Conservation (phyloP, 2,329 filamentous ascomycete species). For the Aspergillus carbonarius region DNA sequence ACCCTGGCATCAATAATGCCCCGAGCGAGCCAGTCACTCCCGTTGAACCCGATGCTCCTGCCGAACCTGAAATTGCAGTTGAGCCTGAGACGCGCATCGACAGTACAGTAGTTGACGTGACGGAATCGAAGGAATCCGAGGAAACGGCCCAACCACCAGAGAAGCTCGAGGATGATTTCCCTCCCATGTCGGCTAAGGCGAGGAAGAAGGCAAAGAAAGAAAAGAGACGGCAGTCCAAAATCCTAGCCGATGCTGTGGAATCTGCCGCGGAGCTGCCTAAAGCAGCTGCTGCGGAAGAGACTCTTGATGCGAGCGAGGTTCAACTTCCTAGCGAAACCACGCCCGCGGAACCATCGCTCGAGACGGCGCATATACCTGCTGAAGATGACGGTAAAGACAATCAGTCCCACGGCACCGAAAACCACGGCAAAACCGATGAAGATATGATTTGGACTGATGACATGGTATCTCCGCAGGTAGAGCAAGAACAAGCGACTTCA, state of each 20-base stretch:
- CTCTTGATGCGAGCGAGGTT: conserved; percentile 18
- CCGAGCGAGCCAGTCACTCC: neutral
- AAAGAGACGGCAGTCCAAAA: conserved; percentile 38
- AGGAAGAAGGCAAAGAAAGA: conserved; percentile 53
- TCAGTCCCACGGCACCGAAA: conserved; percentile 43
- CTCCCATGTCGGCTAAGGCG: conserved; percentile 35
- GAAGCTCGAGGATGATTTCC: conserved; percentile 21
- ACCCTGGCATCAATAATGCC: conserved; percentile 6
- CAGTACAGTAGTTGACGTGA: neutral
- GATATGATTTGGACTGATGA: conserved; percentile 46
- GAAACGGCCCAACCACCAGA: conserved; percentile 9
- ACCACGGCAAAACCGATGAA: conserved; percentile 37
- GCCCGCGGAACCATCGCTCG: conserved; percentile 22
- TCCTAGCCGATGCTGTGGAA: conserved; percentile 17
- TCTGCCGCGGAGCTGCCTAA: conserved; percentile 15
- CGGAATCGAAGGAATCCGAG: neutral
- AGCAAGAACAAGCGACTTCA: conserved; percentile 37
- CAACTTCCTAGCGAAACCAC: conserved; percentile 18
- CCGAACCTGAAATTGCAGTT: neutral
- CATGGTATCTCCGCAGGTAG: conserved; percentile 46
- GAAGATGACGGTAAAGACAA: conserved; percentile 48
- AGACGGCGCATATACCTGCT: conserved; percentile 34
- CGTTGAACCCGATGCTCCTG: neutral
- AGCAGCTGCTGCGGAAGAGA: conserved; percentile 7
- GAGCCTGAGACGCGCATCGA: neutral